Base-by-base conservation (phyloP, 129 eudicot species). In the Smallanthus sonchifolius region DNA sequence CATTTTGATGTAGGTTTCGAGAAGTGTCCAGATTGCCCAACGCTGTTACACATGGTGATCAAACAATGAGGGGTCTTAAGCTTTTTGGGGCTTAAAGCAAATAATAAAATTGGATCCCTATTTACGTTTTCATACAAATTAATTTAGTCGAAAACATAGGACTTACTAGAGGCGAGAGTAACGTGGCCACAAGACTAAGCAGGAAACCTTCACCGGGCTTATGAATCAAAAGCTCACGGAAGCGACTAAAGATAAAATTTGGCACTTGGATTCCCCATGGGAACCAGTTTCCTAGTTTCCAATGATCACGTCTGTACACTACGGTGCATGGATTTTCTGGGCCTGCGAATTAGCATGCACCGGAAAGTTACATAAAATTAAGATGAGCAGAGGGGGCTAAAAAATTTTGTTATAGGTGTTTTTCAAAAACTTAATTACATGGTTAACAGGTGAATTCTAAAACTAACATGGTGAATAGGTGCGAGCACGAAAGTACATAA, bases 201-300 rank as follows among this genome's bases (percentile, higher is more conserved):
- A 87, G 39, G 51, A 79, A 51, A 14, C 85, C 80, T 84, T 87
- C 83, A 36, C 79, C 87, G 1, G 92, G 92, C 79, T 87, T 87
- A 57, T 87, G 92, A 57, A 87, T 43, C 65, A 82, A 36, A 52
- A 84, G 82, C 73, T 82, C 85, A 0, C 87, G 75, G 66, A 87
- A 87, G 5, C 92, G 89, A 24, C 76, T 84, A 3, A 69, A 62
- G 71, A 70, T 77, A 1, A 83, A 73, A 68, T 49, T 75, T 34
- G 20, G 39, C 11, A 83, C 1, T 57, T 82, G 78, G 37, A 86
- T n/a, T 71, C 91, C 91, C 88, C 87, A 81, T 1, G 88, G 86
- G 11, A 55, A 42, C 73, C 77, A 76, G 28, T 81, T 85, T 10
- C 88, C 88, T 16, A 86, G n/a, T 38, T 78, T 81, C 91, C 88